Evolutionary conservation across 345 rosid species (phyloP).

Genomic region (Passiflora organensis): DNA sequence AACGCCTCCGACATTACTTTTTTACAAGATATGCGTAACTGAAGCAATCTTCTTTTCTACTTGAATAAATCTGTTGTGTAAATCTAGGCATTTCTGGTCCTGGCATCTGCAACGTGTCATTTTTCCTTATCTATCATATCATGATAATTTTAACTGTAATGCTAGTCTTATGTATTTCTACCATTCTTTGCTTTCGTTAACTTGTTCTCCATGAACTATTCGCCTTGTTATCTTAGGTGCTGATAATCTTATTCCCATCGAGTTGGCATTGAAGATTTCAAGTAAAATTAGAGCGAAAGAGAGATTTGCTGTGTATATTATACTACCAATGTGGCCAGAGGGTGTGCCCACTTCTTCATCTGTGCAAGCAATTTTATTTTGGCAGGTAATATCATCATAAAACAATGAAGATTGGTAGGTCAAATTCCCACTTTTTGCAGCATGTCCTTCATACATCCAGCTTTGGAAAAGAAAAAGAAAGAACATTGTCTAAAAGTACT

Average conservation of each 20-base stretch:
- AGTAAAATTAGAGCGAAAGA: constrained; percentile 71
- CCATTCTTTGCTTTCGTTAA: background rate
- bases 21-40: background rate
- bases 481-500: too few relatives aligned
- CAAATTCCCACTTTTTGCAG: too few relatives aligned
- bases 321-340: constrained; percentile 93
- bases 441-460: too few relatives aligned
- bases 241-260: constrained; percentile 84
- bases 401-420: too few relatives aligned
- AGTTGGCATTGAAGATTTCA: constrained; percentile 66
- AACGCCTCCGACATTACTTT: constrained; percentile 3
- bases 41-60: background rate
- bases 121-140: background rate
- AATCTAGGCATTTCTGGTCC: background rate
- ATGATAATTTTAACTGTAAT: background rate
- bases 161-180: background rate
- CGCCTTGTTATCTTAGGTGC: constrained; percentile 49
- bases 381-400: constrained; percentile 88
- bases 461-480: too few relatives aligned
- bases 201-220: background rate
- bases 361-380: constrained; percentile 78
- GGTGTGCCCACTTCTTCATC: constrained; percentile 65
- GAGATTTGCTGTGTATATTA: constrained; percentile 70
- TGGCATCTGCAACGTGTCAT: background rate
- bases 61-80: background rate